These are phyloP conservation scores for Phytopythium helicoides DNA, from an alignment of 352 stramenopile species.

Conservation along the genomic window DNA sequence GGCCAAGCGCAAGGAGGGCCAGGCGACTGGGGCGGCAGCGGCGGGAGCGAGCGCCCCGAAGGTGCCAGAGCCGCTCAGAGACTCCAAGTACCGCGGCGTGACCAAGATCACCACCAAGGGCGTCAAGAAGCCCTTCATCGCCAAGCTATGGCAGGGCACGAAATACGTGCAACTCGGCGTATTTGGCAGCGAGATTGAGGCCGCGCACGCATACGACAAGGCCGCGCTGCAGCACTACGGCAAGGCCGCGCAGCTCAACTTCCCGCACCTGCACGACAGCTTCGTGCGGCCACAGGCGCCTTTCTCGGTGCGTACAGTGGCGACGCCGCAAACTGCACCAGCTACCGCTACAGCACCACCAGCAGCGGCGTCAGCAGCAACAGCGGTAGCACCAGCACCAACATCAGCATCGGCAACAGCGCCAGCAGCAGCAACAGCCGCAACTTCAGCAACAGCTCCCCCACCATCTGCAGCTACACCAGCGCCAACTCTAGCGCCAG, in stretches of 20 bases:
- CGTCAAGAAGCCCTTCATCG: conserved; percentile 80
- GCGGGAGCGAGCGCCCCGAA: neutral
- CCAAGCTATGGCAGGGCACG: conserved; percentile 60
- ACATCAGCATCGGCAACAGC: conserved; percentile 7
- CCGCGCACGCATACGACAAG: conserved; percentile 81
- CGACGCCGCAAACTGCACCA: no score
- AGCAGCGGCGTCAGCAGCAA: conserved; percentile 2
- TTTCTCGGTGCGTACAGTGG: conserved; percentile 17
- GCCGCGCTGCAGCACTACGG: conserved; percentile 65
- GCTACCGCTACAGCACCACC: conserved; percentile 8
- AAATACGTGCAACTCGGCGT: conserved; percentile 72
- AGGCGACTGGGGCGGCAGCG: conserved; percentile 4
- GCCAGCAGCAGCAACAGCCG: no score
- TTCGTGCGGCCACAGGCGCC: conserved; percentile 43
- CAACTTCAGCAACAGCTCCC: conserved; percentile 6
- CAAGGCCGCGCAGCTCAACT: conserved; percentile 69
- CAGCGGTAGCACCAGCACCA: no score
- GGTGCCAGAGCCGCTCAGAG: conserved; percentile 42
- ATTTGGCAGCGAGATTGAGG: conserved; percentile 76
- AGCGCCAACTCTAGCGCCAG: conserved; percentile 3
- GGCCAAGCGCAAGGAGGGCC: conserved; percentile 35
- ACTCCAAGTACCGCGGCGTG: conserved; percentile 79
- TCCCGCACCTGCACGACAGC: conserved; percentile 72
- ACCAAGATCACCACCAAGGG: conserved; percentile 78
- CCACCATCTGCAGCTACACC: conserved; percentile 3